phyloP scores from a whole-genome alignment of 2,329 filamentous ascomycete genomes.

The Parafenestella ontariensis region DNA sequence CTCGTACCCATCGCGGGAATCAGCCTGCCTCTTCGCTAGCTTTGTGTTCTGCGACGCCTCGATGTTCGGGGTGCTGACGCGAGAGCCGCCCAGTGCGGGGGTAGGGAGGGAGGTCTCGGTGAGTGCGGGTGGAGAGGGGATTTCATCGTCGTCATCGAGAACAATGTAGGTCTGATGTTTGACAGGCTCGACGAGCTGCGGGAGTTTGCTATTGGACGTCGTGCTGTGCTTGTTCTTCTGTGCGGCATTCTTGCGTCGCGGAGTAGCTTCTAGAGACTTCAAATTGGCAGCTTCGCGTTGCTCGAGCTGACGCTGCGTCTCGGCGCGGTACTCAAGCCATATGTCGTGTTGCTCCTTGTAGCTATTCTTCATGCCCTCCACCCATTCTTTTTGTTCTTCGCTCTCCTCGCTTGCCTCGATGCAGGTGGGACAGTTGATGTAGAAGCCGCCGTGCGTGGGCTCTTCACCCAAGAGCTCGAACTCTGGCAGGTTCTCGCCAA shows the following conservation, averaged over 20 bases:
- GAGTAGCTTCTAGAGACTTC: not conserved
- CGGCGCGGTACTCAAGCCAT: conserved; percentile 27
- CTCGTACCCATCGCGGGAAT: conserved; percentile 9
- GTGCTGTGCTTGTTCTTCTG: not conserved
- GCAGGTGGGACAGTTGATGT: conserved; percentile 60
- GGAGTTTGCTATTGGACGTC: not conserved
- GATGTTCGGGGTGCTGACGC: conserved; percentile 30
- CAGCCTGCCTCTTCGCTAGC: conserved; percentile 8
- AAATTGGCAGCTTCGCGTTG: conserved; percentile 7
- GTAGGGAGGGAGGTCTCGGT: conserved; percentile 37
- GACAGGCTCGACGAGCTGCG: not conserved
- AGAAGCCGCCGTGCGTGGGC: conserved; percentile 56
- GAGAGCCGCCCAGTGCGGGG: conserved; percentile 27
- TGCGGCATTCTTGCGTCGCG: not conserved
- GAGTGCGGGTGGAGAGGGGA: conserved; percentile 30
- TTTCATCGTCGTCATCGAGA: conserved; percentile 20
- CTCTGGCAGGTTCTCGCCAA: conserved; percentile 61
- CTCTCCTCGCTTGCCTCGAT: conserved; percentile 20
- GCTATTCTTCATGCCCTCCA: conserved; percentile 22
- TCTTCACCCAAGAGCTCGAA: conserved; percentile 59
- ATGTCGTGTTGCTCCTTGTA: conserved; percentile 34
- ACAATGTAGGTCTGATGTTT: conserved; percentile 1
- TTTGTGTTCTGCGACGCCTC: not conserved
- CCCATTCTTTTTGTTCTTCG: conserved; percentile 32
- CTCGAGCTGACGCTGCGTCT: conserved; percentile 22